These are phyloP conservation scores for Xerocomus spinulosus DNA, from an alignment of 768 basidiomycete species.

Conservation along the genomic window DNA sequence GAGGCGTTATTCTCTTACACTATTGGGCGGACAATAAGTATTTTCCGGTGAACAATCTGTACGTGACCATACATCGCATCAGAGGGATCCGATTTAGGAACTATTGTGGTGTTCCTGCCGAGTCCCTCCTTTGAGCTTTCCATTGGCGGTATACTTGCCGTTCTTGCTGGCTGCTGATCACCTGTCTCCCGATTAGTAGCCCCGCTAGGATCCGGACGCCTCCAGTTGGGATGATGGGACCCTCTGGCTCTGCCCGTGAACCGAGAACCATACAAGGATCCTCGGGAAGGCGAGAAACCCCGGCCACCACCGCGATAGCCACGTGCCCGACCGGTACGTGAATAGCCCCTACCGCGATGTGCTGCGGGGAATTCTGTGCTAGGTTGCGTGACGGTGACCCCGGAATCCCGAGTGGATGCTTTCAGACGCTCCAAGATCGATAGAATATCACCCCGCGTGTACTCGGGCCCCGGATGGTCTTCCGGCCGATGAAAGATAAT, in stretches of 20 bases:
- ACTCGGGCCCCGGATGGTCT: constrained; percentile 40
- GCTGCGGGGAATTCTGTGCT: constrained; percentile 7
- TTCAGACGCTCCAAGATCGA: constrained; percentile 49
- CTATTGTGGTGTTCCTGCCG: constrained; percentile 22
- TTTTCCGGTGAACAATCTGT: constrained; percentile 15
- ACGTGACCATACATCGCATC: constrained; percentile 18
- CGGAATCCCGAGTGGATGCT: constrained; percentile 22
- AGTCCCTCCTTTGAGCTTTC: constrained; percentile 23
- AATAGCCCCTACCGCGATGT: constrained; percentile 2
- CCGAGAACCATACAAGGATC: constrained; percentile 13
- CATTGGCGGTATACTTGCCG: constrained; percentile 12
- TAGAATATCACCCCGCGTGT: constrained; percentile 48
- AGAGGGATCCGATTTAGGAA: constrained; percentile 15
- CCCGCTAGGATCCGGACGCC: constrained; percentile 10
- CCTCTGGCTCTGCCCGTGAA: constrained; percentile 15
- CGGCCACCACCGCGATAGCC: constrained; percentile 17
- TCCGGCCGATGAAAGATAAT: constrained; percentile 38
- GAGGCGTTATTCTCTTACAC: constrained; percentile 19
- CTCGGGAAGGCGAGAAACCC: constrained; percentile 10
- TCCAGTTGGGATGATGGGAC: constrained; percentile 15
- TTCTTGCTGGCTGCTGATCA: constrained; percentile 13
- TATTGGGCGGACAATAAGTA: constrained; percentile 16
- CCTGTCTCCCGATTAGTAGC: constrained; percentile 13
- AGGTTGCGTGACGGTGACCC: constrained; percentile 4
- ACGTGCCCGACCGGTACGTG: constrained; percentile 16